Evolutionary conservation across 2,329 filamentous ascomycete genomes (phyloP).

Genomic region (Cephalotrichum gorgonifer): DNA sequence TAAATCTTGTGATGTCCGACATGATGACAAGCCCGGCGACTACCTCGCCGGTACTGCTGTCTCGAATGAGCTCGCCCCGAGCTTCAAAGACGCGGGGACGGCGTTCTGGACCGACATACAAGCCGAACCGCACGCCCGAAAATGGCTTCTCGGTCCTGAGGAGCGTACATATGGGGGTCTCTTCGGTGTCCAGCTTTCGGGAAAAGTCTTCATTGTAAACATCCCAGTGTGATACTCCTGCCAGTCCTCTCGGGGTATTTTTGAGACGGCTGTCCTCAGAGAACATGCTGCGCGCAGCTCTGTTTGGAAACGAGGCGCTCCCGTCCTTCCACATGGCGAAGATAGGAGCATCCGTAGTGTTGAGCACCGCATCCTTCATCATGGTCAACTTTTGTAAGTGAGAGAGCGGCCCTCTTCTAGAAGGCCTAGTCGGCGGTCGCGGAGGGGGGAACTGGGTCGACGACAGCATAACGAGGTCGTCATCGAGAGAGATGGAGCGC

Average conservation of each 20-base stretch:
- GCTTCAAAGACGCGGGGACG: slow-evolving; percentile 51
- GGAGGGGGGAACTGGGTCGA: slow-evolving; percentile 54
- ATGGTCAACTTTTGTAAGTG: slow-evolving; percentile 60
- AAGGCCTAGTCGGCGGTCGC: slow-evolving; percentile 49
- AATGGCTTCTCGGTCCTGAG: slow-evolving; percentile 52
- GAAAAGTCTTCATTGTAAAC: slow-evolving; percentile 59
- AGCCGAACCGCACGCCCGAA: slow-evolving; percentile 48
- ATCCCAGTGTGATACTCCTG: background rate
- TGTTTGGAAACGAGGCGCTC: slow-evolving; percentile 63
- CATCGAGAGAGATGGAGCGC: background rate
- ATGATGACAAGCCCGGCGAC: slow-evolving; percentile 63
- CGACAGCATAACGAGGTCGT: slow-evolving; percentile 31
- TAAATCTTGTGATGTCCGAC: slow-evolving; percentile 62
- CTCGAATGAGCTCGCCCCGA: slow-evolving; percentile 54
- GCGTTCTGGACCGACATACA: slow-evolving; percentile 42
- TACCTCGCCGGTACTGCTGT: slow-evolving; percentile 54
- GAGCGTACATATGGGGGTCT: slow-evolving; percentile 58
- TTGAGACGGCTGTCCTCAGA: slow-evolving; percentile 26
- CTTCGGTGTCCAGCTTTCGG: slow-evolving; percentile 40
- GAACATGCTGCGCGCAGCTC: slow-evolving; percentile 47
- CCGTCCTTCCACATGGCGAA: slow-evolving; percentile 76
- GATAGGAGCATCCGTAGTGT: slow-evolving; percentile 65
- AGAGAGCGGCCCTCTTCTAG: slow-evolving; percentile 39
- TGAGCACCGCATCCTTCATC: slow-evolving; percentile 68
- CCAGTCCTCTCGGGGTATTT: background rate